Evolutionary conservation across 768 basidiomycete species (phyloP).

Genomic region (Calocybe indica): DNA sequence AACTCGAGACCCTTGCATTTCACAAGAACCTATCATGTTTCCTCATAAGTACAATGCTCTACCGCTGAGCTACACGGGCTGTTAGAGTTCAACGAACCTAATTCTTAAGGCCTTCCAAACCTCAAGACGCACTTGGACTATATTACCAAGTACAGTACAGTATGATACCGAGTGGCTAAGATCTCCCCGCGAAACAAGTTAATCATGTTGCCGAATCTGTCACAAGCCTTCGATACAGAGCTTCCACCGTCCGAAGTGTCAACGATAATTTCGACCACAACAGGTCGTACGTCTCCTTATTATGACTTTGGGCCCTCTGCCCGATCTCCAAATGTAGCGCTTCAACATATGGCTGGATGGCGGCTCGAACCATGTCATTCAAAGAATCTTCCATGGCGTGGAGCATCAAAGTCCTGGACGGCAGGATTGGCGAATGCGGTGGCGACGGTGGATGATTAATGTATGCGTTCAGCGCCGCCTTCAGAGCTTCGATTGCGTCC

Average conservation of each 20-base stretch:
- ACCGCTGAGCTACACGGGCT: conserved; percentile 54
- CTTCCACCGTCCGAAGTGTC: conserved; percentile 13
- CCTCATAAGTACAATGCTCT: conserved; percentile 59
- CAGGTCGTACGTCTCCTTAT: conserved; percentile 17
- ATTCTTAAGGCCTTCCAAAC: no score
- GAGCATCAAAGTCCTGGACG: conserved; percentile 17
- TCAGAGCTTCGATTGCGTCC: conserved; percentile 17
- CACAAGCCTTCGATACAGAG: conserved; percentile 10
- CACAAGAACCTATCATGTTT: conserved; percentile 24
- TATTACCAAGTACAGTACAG: background rate
- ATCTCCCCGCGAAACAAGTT: background rate
- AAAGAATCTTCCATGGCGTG: conserved; percentile 19
- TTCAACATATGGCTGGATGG: conserved; percentile 17
- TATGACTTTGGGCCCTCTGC: conserved; percentile 14
- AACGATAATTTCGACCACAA: conserved; percentile 18
- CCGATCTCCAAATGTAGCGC: conserved; percentile 15
- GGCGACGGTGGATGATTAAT: conserved; percentile 12
- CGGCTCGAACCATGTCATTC: conserved; percentile 14
- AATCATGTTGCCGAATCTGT: background rate
- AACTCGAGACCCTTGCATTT: conserved; percentile 54
- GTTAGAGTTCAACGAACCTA: background rate
- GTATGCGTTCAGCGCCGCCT: conserved; percentile 16
- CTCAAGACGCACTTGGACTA: background rate
- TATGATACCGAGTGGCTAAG: no score
- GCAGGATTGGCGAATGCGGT: conserved; percentile 9